Conservation (phyloP, 768 basidiomycete species). For the Auriscalpium microsporum region DNA sequence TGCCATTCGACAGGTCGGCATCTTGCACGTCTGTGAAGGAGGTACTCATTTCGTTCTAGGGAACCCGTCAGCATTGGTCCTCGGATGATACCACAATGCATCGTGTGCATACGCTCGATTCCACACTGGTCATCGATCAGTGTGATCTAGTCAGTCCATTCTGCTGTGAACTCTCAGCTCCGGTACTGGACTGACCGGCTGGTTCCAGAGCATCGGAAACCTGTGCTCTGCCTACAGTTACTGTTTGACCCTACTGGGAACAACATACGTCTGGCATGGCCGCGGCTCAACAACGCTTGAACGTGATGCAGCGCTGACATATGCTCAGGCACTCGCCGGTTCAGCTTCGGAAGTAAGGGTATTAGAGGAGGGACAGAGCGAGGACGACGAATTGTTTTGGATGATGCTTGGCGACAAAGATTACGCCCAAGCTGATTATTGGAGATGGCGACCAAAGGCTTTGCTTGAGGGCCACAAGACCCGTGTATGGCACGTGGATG, state of each 20-base stretch:
- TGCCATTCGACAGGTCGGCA: constrained; percentile 62
- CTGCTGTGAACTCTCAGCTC: neutral
- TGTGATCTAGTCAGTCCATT: constrained; percentile 51
- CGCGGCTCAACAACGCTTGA: constrained; percentile 55
- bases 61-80: constrained; percentile 65
- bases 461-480: constrained; percentile 21
- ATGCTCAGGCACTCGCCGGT: constrained; percentile 42
- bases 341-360: constrained; percentile 38
- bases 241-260: constrained; percentile 61
- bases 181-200: neutral
- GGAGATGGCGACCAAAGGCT: constrained; percentile 58
- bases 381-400: constrained; percentile 79
- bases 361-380: constrained; percentile 56
- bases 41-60: constrained; percentile 31
- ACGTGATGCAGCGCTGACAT: constrained; percentile 51
- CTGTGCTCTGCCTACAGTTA: constrained; percentile 84
- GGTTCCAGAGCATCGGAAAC: constrained; percentile 45
- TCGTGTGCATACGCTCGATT: constrained; percentile 43
- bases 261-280: constrained; percentile 77
- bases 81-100: constrained; percentile 81
- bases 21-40: constrained; percentile 16
- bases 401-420: constrained; percentile 71
- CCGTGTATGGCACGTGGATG: constrained; percentile 59
- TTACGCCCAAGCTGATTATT: constrained; percentile 75
- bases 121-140: constrained; percentile 59